Base-by-base conservation (phyloP, 345 rosid genomes). In the Salix arbutifolia region DNA sequence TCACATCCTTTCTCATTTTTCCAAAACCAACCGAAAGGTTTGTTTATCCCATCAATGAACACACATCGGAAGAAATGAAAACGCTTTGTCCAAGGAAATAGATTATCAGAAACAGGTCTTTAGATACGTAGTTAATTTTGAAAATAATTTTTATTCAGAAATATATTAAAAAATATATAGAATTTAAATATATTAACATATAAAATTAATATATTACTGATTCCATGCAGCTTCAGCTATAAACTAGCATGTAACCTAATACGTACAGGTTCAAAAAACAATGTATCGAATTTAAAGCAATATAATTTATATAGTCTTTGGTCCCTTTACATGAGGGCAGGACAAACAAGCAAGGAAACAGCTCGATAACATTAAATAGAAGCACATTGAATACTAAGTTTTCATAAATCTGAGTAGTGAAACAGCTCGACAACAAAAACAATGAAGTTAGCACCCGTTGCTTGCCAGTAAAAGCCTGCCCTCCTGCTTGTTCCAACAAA, bases 401-500 rank as follows among this genome's bases (percentile, higher is more conserved):
- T 53, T 53, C 61, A 53, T 53, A 53, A 21, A n/a, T n/a, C 62
- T 9, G 4, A n/a, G 62, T n/a, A 56, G 28, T 8, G 23, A n/a
- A 56, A 23, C n/a, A 6, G 18, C 19, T 66, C 44, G 52, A 35
- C 17, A 50, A n/a, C n/a, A 44, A 77, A 38, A 62, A 40, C 10
- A 44, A 4, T 4, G 31, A 69, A 68, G 71, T 56, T 6, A 44
- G 60, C 90, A 93, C 99, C 97, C 91, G 87, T 82, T 86, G 80
- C 90, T 86, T 87, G 77, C 99, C 99, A 0, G 94, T 92, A 77
- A 96, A 92, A 53, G 97, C 90, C 82, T 92, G 98, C 67, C 99
- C 99, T 73, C 98, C 98, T 0, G 98, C 98, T 92, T 92, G 90
- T 85, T 96, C 99, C 95, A 93, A 88, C 89, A 93, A 84, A 83